Percentiles rank a stretch among this genome's conserved stretches.
Evolutionary conservation across 768 basidiomycete species (phyloP).

Genomic region (Porphyrellus cyaneotinctus): DNA sequence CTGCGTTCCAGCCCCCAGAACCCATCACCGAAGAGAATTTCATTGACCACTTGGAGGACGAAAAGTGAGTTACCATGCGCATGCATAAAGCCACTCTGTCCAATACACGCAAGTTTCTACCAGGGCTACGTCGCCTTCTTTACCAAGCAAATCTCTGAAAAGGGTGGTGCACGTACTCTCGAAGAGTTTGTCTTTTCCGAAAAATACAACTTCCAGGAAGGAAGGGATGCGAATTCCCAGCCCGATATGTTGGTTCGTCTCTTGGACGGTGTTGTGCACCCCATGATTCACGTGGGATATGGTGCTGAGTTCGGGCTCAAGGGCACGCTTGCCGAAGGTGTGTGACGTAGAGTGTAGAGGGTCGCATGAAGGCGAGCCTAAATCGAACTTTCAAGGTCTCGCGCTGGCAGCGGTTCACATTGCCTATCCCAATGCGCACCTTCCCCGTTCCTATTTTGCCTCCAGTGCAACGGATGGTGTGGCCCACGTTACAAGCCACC

Average conservation of each 20-base stretch:
- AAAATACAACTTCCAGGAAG: constrained; percentile 23
- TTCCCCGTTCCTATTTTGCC: constrained; percentile 10
- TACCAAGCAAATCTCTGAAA: constrained; percentile 10
- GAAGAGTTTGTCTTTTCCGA: constrained; percentile 32
- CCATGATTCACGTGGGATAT: constrained; percentile 59
- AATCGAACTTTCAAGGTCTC: constrained; percentile 17
- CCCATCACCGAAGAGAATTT: constrained; percentile 24
- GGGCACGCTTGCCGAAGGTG: constrained; percentile 63
- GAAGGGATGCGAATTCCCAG: constrained; percentile 19
- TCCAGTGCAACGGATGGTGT: background rate
- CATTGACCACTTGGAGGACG: constrained; percentile 23
- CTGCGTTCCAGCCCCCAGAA: constrained; percentile 22
- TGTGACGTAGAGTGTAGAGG: background rate
- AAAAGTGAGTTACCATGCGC: constrained; percentile 15
- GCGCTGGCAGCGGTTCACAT: constrained; percentile 23
- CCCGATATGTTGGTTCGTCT: constrained; percentile 55
- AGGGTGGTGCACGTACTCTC: constrained; percentile 15
- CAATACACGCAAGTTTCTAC: constrained; percentile 21
- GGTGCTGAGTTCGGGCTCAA: constrained; percentile 61
- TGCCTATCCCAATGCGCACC: constrained; percentile 36
- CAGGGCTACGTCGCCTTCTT: constrained; percentile 28
- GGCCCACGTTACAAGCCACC: background rate
- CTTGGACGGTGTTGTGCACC: constrained; percentile 49
- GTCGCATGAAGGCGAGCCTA: background rate
- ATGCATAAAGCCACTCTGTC: background rate